phyloP scores from a whole-genome alignment of 2,329 filamentous ascomycete species.

The Fusarium denticulatum region DNA sequence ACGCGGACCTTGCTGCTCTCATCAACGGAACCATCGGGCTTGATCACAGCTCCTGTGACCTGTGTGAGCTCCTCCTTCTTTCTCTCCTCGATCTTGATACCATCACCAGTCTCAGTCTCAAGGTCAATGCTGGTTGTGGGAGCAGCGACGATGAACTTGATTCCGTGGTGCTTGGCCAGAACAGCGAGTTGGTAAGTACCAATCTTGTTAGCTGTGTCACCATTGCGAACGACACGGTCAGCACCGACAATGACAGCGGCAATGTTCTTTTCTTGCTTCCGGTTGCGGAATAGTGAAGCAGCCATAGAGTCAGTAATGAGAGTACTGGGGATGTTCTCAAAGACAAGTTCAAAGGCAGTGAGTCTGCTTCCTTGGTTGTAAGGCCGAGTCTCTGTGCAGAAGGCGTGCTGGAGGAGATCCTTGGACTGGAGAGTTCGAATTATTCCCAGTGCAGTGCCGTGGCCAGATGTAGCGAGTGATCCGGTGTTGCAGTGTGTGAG shows the following conservation, averaged over 20 bases:
- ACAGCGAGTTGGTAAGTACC: constrained; percentile 94
- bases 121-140: constrained; percentile 95
- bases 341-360: constrained; percentile 96
- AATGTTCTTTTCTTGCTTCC: constrained; percentile 73
- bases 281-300: constrained; percentile 77
- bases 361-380: constrained; percentile 98
- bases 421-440: constrained; percentile 81
- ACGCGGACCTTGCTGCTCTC: constrained; percentile 73
- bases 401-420: constrained; percentile 79
- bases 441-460: constrained; percentile 94
- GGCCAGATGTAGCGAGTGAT: constrained; percentile 95
- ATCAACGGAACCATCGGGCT: constrained; percentile 71
- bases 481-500: constrained; percentile 98
- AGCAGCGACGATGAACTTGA: constrained; percentile 95
- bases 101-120: constrained; percentile 76
- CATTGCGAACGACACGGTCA: constrained; percentile 94
- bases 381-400: constrained; percentile 95
- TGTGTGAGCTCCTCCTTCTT: constrained; percentile 83
- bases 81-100: constrained; percentile 92
- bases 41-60: constrained; percentile 79
- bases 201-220: constrained; percentile 98
- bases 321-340: constrained; percentile 89
- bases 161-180: constrained; percentile 84
- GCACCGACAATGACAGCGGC: constrained; percentile 92
- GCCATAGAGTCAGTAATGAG: constrained; percentile 98